Evolutionary conservation across 148 eudicot species (phyloP).

Genomic region (Rhododendron ovatum): DNA sequence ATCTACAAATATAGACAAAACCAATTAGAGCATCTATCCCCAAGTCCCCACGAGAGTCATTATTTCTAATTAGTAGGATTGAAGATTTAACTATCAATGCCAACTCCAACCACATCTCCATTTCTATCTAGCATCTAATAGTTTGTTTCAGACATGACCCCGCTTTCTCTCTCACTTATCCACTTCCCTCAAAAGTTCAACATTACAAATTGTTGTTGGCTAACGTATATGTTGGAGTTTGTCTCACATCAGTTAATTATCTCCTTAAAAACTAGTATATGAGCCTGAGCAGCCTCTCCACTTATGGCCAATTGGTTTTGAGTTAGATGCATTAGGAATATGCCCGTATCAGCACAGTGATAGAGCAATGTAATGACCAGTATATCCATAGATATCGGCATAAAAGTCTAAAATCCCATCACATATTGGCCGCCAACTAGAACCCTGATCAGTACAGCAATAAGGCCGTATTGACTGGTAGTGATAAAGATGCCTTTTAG

Average conservation of each 20-base stretch:
- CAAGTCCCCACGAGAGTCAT: neutral
- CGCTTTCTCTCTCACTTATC: neutral
- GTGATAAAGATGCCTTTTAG: neutral
- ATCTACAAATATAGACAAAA: neutral
- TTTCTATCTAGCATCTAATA: neutral
- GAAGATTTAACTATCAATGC: neutral
- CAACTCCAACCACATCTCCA: neutral
- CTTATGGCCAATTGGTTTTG: neutral
- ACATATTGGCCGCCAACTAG: neutral
- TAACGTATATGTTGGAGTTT: neutral
- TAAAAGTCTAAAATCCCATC: neutral
- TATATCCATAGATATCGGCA: neutral
- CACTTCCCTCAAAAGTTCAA: neutral
- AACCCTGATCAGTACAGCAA: neutral
- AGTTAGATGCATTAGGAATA: neutral
- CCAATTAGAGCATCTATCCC: neutral
- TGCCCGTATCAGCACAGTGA: neutral
- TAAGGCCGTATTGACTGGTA: neutral
- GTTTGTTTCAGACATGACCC: neutral
- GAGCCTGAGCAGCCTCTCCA: too few relatives aligned
- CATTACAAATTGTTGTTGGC: neutral
- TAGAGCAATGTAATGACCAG: neutral
- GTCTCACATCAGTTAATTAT: neutral
- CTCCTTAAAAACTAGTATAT: neutral
- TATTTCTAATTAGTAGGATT: neutral